A percentile compares a stretch with the other conserved stretches of the same genome.
These are phyloP conservation scores for Cicer pinnatifidum DNA, from an alignment of 306 rosid species.

Conservation along the genomic window DNA sequence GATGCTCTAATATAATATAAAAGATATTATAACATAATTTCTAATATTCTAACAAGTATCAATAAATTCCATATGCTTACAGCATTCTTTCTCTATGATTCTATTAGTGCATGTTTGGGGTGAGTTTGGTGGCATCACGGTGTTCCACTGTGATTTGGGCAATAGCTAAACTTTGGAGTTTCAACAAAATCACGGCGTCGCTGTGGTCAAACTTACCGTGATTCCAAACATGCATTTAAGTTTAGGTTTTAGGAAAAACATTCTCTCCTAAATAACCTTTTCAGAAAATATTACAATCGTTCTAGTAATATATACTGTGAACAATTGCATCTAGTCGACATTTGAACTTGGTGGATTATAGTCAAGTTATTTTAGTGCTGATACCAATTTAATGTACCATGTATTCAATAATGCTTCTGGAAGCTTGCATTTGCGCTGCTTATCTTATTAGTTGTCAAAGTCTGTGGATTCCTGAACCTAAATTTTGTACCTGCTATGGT, in stretches of 20 bases:
- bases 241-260: slow-evolving; percentile 3
- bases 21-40: too few relatives aligned
- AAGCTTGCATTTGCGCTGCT: slow-evolving; percentile 7
- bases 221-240: background rate
- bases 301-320: background rate
- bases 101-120: too few relatives aligned
- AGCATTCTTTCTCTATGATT: too few relatives aligned
- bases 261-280: background rate
- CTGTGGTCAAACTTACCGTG: too few relatives aligned
- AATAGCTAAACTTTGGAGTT: too few relatives aligned
- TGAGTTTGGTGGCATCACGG: too few relatives aligned
- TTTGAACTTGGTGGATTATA: background rate
- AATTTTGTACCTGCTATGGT: slow-evolving; percentile 24
- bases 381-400: background rate
- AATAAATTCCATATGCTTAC: too few relatives aligned
- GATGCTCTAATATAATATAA: too few relatives aligned
- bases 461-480: slow-evolving; percentile 24
- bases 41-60: too few relatives aligned
- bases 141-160: too few relatives aligned
- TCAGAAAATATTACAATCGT: background rate
- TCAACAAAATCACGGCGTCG: too few relatives aligned
- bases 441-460: background rate
- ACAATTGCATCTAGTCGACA: background rate
- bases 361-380: background rate
- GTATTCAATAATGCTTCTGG: background rate